These are phyloP conservation scores for Pseudonitzschia multiseries DNA, from an alignment of 108 stramenopile species.

Conservation along the genomic window DNA sequence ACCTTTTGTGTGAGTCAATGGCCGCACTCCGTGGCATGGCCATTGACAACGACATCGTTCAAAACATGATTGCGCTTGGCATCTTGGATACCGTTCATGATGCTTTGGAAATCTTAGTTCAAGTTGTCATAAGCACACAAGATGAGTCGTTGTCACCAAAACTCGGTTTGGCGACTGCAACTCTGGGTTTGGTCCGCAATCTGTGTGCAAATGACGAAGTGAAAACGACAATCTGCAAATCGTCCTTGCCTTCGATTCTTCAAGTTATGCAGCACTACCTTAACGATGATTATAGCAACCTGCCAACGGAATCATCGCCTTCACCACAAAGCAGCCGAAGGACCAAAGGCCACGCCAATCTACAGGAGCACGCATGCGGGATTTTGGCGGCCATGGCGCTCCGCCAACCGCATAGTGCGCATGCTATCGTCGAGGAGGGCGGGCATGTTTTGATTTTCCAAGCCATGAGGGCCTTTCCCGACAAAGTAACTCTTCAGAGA, in stretches of 20 bases:
- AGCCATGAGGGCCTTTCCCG: constrained; percentile 72
- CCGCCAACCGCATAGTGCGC: constrained; percentile 76
- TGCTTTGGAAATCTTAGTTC: constrained; percentile 9
- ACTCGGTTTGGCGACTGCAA: constrained; percentile 39
- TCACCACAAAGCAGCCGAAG: neutral
- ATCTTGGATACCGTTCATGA: constrained; percentile 51
- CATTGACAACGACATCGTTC: constrained; percentile 85
- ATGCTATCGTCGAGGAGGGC: constrained; percentile 43
- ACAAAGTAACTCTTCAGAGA: constrained; percentile 63
- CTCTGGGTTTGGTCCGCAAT: constrained; percentile 78
- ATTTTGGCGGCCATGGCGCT: constrained; percentile 86
- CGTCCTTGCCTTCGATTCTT: constrained; percentile 42
- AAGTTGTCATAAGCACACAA: neutral
- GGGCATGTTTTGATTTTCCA: constrained; percentile 45
- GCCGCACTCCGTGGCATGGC: constrained; percentile 72
- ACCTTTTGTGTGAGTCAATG: constrained; percentile 37
- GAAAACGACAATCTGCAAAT: constrained; percentile 73
- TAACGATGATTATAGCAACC: constrained; percentile 6
- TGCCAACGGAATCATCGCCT: neutral
- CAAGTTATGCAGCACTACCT: constrained; percentile 50
- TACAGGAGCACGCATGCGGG: constrained; percentile 87
- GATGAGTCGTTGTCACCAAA: neutral
- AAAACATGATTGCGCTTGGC: constrained; percentile 77
- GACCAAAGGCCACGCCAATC: constrained; percentile 14
- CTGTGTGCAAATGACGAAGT: constrained; percentile 88